Percentiles rank a stretch among this genome's conserved stretches.
Conservation (phyloP, 164 flowering plant species). For the Aristolochia californica region DNA sequence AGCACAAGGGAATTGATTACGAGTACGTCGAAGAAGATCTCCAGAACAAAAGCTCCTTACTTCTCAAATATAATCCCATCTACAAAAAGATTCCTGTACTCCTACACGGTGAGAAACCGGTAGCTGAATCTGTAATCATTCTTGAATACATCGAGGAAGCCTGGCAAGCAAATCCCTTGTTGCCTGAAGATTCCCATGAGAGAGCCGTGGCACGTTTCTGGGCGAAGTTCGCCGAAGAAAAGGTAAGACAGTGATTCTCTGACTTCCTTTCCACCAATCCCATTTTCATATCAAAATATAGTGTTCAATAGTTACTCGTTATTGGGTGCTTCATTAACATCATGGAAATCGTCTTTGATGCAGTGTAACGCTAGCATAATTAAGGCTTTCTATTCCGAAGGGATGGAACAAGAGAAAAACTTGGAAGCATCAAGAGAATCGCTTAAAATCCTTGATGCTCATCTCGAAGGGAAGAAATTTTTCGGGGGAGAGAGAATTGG, state of each 20-base stretch:
- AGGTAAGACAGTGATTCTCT: background rate
- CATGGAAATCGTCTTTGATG: background rate
- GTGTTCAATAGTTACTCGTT: too few species aligned
- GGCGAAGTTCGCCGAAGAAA: slow-evolving; percentile 2
- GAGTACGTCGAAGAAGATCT: slow-evolving; percentile 18
- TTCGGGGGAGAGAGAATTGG: slow-evolving; percentile 6
- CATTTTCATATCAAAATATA: too few species aligned
- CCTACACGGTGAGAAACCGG: slow-evolving; percentile 2
- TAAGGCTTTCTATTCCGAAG: background rate
- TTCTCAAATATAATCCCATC: slow-evolving; percentile 9
- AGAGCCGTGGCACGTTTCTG: slow-evolving; percentile 24
- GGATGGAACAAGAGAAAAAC: background rate
- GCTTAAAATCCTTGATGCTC: slow-evolving; percentile 3
- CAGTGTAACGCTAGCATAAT: background rate
- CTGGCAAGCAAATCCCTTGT: slow-evolving; percentile 8
- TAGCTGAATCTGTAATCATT: slow-evolving; percentile 6
- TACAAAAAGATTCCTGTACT: slow-evolving; percentile 10
- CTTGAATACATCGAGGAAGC: slow-evolving; percentile 8
- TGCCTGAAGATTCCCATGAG: slow-evolving; percentile 14
- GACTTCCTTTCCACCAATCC: background rate
- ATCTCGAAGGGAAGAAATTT: slow-evolving; percentile 5
- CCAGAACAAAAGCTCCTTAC: slow-evolving; percentile 17
- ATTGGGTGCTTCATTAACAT: too few species aligned
- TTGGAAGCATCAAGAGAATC: background rate
- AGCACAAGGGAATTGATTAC: slow-evolving; percentile 20